Conservation (phyloP, 345 rosid genomes). For the Bruguiera gymnorhiza region DNA sequence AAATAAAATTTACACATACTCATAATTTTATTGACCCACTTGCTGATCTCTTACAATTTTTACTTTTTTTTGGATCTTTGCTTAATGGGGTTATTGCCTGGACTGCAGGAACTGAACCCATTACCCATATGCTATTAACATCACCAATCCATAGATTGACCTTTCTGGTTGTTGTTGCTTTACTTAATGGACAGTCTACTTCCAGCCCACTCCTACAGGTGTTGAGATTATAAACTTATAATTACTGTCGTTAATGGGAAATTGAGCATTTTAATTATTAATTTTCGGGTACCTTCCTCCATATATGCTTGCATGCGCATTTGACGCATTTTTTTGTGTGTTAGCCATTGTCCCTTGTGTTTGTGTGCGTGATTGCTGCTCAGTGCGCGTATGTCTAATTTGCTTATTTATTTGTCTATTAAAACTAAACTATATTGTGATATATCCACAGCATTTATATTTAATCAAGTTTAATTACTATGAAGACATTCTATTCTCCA, state of each 20-base stretch:
- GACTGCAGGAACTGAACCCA: slow-evolving; percentile 35
- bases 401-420: not conserved
- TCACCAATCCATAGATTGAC: slow-evolving; percentile 35
- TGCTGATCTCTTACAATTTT: not conserved
- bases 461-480: too few species aligned
- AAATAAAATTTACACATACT: not conserved
- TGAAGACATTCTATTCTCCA: too few species aligned
- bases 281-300: slow-evolving; percentile 28
- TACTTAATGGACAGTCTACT: not conserved
- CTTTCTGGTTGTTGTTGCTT: slow-evolving; percentile 18
- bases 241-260: slow-evolving; percentile 38
- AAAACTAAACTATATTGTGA: too few species aligned
- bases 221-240: slow-evolving; percentile 56
- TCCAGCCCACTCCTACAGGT: slow-evolving; percentile 40
- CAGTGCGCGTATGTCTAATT: not conserved
- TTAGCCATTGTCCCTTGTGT: slow-evolving; percentile 19
- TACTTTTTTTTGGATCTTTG: not conserved
- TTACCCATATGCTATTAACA: slow-evolving; percentile 7
- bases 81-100: slow-evolving; percentile 19
- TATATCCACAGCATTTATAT: too few species aligned
- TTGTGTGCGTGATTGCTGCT: not conserved
- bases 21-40: slow-evolving; percentile 19
- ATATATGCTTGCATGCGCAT: slow-evolving; percentile 61
- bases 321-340: slow-evolving; percentile 46
- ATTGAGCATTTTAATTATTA: slow-evolving; percentile 24